Conservation (phyloP, 177 flowering plant genomes). For the Vitis hybrid region DNA sequence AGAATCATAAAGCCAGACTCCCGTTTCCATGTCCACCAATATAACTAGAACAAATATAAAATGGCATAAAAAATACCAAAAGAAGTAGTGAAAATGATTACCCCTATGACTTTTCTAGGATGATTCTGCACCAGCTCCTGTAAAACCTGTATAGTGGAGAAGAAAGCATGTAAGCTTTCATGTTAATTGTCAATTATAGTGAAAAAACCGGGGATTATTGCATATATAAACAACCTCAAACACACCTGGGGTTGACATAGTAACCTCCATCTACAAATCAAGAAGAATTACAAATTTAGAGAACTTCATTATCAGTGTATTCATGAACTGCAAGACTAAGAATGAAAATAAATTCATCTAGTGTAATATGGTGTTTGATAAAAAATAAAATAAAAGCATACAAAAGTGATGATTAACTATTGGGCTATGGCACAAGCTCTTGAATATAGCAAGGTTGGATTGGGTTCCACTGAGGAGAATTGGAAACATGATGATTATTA, state of each 20-base stretch:
- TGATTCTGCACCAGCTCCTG: conserved; percentile 47
- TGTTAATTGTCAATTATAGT: neutral
- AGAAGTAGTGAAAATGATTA: conserved; percentile 23
- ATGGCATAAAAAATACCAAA: neutral
- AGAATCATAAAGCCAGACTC: neutral
- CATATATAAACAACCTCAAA: conserved; percentile 58
- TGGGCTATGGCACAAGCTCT: no score
- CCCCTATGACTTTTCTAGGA: conserved; percentile 65
- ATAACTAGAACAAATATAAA: neutral
- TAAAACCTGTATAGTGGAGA: conserved; percentile 44
- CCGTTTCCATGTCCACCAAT: neutral
- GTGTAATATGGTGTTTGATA: no score
- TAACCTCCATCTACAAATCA: conserved; percentile 66
- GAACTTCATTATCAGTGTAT: no score
- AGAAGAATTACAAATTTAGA: neutral
- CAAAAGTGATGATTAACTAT: no score
- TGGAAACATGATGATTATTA: no score
- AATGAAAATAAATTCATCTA: no score
- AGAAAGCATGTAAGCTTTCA: conserved; percentile 15
- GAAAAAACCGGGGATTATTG: neutral
- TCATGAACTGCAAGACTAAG: no score
- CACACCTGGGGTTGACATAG: conserved; percentile 72
- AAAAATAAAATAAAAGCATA: no score
- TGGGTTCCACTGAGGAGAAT: no score
- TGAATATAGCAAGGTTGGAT: no score